Base-by-base conservation (phyloP, 176 grass and related monocot genomes). In the Cenchrus fungigraminus region DNA sequence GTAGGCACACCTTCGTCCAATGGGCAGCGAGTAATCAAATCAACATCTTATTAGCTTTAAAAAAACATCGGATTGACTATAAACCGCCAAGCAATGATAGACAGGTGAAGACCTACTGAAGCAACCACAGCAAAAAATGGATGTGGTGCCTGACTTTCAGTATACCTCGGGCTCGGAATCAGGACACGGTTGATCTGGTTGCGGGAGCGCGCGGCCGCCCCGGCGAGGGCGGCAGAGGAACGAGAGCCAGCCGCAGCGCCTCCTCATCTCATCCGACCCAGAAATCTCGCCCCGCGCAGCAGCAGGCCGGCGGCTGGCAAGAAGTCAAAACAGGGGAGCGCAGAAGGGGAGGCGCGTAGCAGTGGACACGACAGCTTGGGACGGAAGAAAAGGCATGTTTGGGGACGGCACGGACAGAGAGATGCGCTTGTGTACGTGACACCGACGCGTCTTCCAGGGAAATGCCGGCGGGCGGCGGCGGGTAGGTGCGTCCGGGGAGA, bases 231-330 rank as follows among this genome's bases (percentile, higher is more conserved):
- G 74, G 61, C 61, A 84, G 22, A 85, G 50, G 19, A 65, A 84
- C 14, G 78, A 82, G n/a, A 87, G 49, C 64, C 86, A 91, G 46
- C 90, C 66, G 65, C 84, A 90, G 57, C 79, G 84, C 66, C 42
- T 63, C 66, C 74, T 79, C 88, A 86, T 83, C 58, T 78, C 79
- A 73, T 86, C 79, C 9, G 20, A 40, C 73, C 46, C 71, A 28
- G 61, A 17, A 82, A 82, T 43, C 52, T 20, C 51, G 37, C 44
- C 10, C 34, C 50, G 3, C 32, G 17, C 14, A 8, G 61, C 71
- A 76, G 61, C 59, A 53, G 10, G 49, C 57, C 66, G 59, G 59
- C 12, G 68, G 42, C 29, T 42, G 76, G 29, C 71, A 60, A 75
- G 76, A 80, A 75, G 61, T 61, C 29, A 63, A 77, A 53, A 50